These are phyloP conservation scores for Durio zibethinus DNA, from an alignment of 345 rosid species.

Conservation along the genomic window DNA sequence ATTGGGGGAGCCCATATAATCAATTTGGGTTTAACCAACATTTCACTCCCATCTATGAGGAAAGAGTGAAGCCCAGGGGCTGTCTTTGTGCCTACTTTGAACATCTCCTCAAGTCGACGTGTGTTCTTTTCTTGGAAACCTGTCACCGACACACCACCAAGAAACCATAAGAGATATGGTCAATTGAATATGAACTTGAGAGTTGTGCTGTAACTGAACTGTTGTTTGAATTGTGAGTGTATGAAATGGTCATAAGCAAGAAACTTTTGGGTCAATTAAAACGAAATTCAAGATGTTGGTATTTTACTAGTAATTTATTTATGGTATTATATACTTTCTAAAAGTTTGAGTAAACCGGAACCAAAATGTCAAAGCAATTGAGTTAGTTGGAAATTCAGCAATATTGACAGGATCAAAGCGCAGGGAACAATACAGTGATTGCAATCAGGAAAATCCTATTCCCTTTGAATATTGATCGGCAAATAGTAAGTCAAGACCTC, in stretches of 20 bases:
- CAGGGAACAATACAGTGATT: not conserved
- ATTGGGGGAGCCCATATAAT: not conserved
- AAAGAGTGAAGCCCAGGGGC: not conserved
- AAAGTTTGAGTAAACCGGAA: not conserved
- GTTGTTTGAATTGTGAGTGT: not conserved
- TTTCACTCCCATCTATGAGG: not conserved
- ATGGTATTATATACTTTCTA: not conserved
- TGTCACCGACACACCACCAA: not conserved
- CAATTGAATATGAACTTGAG: not conserved
- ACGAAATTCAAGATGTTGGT: not conserved
- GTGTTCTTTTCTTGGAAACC: not conserved
- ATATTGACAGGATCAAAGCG: constrained; percentile 1
- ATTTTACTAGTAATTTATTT: not conserved
- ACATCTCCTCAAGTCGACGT: not conserved
- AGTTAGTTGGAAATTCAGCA: not conserved
- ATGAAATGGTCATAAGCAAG: not conserved
- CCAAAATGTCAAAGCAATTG: constrained; percentile 12
- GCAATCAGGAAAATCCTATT: not conserved
- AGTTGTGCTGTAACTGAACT: not conserved
- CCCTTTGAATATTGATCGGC: not conserved
- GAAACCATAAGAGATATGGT: not conserved
- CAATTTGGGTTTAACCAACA: not conserved
- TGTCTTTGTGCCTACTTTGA: not conserved
- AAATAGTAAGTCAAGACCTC: not conserved
- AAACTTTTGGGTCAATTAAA: not conserved